These are phyloP conservation scores for Colletotrichum caudatum DNA, from an alignment of 2,329 filamentous ascomycete species.

Conservation along the genomic window DNA sequence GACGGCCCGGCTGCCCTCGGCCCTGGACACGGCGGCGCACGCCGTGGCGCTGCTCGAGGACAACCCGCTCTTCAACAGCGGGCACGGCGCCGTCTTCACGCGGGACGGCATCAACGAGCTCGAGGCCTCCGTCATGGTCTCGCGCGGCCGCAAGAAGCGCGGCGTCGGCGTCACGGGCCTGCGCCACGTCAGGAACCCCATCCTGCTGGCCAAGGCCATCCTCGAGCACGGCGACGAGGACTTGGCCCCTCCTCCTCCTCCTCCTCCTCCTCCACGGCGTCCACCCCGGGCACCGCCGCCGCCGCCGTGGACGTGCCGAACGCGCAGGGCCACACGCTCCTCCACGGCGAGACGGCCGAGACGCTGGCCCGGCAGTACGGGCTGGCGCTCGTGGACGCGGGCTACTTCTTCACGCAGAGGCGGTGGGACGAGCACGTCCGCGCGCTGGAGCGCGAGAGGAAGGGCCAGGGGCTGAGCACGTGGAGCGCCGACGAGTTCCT, in stretches of 20 bases:
- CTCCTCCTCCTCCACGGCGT: conserved; percentile 37
- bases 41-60: conserved; percentile 84
- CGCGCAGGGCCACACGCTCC: conserved; percentile 76
- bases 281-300: too few species aligned
- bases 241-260: conserved; percentile 50
- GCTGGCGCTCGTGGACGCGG: conserved; percentile 74
- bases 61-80: conserved; percentile 86
- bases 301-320: conserved; percentile 58
- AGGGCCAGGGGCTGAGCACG: conserved; percentile 54
- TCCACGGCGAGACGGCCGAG: conserved; percentile 78
- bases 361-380: conserved; percentile 75
- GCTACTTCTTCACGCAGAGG: conserved; percentile 83
- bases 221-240: conserved; percentile 75
- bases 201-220: conserved; percentile 78
- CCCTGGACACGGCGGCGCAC: conserved; percentile 79
- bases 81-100: conserved; percentile 87
- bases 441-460: conserved; percentile 65
- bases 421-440: conserved; percentile 82
- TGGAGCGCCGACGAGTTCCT: conserved; percentile 76
- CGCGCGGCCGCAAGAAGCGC: conserved; percentile 77
- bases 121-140: conserved; percentile 89
- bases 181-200: conserved; percentile 81
- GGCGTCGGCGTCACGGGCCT: conserved; percentile 83
- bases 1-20: conserved; percentile 58
- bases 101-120: conserved; percentile 85